A percentile compares a stretch with the other conserved stretches of the same genome.
Evolutionary conservation across 345 rosid genomes (phyloP).

Genomic region (Conringia planisiliqua): DNA sequence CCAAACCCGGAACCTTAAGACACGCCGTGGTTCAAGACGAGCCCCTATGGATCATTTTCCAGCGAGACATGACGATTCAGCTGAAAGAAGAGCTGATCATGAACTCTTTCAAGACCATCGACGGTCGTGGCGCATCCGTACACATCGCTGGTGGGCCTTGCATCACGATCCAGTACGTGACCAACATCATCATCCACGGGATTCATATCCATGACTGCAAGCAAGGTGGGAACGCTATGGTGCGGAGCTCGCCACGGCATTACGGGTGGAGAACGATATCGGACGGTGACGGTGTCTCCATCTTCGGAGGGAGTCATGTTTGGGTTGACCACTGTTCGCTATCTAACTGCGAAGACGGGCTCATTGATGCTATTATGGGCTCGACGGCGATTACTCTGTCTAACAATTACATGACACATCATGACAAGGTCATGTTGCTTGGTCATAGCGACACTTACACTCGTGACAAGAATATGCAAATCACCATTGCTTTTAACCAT

Average conservation of each 20-base stretch:
- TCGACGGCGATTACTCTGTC: slow-evolving; percentile 74
- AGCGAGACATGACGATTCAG: slow-evolving; percentile 64
- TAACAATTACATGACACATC: slow-evolving; percentile 75
- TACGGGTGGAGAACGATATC: slow-evolving; percentile 75
- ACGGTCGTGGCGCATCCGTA: slow-evolving; percentile 74
- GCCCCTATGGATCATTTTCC: slow-evolving; percentile 78
- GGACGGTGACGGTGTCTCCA: slow-evolving; percentile 84
- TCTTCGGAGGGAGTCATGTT: slow-evolving; percentile 68
- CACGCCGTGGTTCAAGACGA: slow-evolving; percentile 73
- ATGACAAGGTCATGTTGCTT: slow-evolving; percentile 73
- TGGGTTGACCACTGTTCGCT: slow-evolving; percentile 82
- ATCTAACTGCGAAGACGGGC: slow-evolving; percentile 62
- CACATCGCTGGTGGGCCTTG: slow-evolving; percentile 84
- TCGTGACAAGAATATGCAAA: slow-evolving; percentile 74
- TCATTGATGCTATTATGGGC: slow-evolving; percentile 65
- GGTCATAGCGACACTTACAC: slow-evolving; percentile 71
- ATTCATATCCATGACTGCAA: slow-evolving; percentile 75
- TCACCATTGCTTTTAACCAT: slow-evolving; percentile 80
- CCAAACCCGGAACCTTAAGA: slow-evolving; percentile 67
- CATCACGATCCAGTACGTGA: slow-evolving; percentile 70
- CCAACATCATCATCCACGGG: slow-evolving; percentile 70
- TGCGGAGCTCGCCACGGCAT: slow-evolving; percentile 65
- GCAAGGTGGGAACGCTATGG: slow-evolving; percentile 73
- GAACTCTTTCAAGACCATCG: slow-evolving; percentile 80
- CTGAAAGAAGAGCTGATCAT: slow-evolving; percentile 73